Conservation (phyloP, 768 basidiomycete species). For the Suillus clintonianus region DNA sequence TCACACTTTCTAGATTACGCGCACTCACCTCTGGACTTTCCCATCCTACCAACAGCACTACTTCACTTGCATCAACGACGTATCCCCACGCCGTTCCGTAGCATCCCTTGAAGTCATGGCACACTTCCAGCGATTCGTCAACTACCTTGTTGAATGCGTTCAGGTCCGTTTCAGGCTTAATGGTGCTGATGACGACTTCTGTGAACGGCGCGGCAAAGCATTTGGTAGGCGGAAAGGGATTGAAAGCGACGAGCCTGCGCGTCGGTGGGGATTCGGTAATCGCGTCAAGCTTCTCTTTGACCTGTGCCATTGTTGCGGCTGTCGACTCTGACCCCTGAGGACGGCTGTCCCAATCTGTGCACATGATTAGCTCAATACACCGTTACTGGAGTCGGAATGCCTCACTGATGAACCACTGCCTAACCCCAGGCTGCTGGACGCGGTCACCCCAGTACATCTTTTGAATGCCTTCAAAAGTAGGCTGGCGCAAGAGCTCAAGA, state of each 20-base stretch:
- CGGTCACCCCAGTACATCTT: neutral
- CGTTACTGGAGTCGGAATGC: neutral
- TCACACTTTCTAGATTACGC: neutral
- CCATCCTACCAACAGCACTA: neutral
- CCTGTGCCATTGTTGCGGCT: neutral
- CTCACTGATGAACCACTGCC: constrained; percentile 1
- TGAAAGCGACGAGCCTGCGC: constrained; percentile 6
- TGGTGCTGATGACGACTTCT: neutral
- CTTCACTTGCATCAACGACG: constrained; percentile 9
- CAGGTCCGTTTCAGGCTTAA: constrained; percentile 3
- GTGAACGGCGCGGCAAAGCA: constrained; percentile 5
- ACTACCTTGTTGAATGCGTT: neutral
- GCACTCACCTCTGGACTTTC: neutral
- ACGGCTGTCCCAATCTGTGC: neutral
- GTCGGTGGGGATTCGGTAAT: neutral
- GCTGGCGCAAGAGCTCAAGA: neutral
- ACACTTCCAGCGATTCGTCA: neutral
- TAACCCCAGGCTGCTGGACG: constrained; percentile 4
- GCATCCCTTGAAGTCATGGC: neutral
- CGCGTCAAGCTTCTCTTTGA: neutral
- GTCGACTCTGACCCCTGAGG: neutral
- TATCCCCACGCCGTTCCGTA: constrained; percentile 6
- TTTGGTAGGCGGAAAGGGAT: neutral
- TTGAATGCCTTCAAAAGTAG: neutral
- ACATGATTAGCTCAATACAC: neutral